A percentile compares a stretch with the other conserved stretches of the same genome.
Conservation (phyloP, 805 yeast species). For the Peterozyma toletana region DNA sequence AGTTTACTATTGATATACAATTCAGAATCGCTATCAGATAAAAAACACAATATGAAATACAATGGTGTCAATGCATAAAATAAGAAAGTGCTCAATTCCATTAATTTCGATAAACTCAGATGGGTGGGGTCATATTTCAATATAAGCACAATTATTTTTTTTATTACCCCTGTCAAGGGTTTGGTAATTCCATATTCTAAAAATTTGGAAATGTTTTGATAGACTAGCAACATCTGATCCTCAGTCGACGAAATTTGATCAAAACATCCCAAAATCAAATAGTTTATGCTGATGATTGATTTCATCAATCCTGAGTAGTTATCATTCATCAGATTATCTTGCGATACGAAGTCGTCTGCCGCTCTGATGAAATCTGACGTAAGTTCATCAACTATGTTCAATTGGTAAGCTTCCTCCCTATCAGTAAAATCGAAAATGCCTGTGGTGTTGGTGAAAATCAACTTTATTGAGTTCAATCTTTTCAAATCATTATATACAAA, state of each 20-base stretch:
- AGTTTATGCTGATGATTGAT: conserved; percentile 15
- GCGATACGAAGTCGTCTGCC: neutral
- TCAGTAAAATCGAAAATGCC: neutral
- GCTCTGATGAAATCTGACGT: conserved; percentile 9
- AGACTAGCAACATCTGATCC: conserved; percentile 17
- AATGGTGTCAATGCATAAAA: conserved; percentile 21
- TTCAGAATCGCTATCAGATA: conserved; percentile 3
- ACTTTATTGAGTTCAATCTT: conserved; percentile 12
- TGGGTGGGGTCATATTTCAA: neutral
- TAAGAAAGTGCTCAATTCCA: conserved; percentile 10
- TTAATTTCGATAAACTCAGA: conserved; percentile 15
- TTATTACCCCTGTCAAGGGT: neutral
- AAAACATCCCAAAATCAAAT: conserved; percentile 22
- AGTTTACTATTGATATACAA: conserved; percentile 5
- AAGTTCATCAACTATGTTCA: conserved; percentile 2
- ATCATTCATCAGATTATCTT: neutral
- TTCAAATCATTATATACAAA: conserved; percentile 23
- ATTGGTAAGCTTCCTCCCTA: neutral
- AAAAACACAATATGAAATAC: conserved; percentile 11
- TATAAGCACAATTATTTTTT: conserved; percentile 11
- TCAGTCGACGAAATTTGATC: conserved; percentile 14
- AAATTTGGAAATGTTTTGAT: conserved; percentile 13
- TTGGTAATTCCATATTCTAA: conserved; percentile 2
- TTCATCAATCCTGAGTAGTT: conserved; percentile 4
- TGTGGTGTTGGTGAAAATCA: conserved; percentile 1